phyloP scores from a whole-genome alignment of 2,329 filamentous ascomycete genomes.

The Trichophaea hybrida region DNA sequence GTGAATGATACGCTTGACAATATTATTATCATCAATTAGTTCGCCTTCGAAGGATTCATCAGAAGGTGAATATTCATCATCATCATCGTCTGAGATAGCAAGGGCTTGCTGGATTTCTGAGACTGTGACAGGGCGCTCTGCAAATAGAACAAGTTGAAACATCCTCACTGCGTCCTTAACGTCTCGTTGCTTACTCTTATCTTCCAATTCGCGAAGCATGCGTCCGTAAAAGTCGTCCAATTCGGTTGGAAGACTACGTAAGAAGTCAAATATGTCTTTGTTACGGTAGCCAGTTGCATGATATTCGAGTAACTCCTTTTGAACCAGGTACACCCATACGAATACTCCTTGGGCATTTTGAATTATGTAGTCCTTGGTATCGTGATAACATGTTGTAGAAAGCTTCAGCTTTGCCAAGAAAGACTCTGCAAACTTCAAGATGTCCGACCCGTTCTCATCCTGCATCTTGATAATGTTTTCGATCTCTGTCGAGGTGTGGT shows the following conservation, averaged over 20 bases:
- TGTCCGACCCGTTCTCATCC: background rate
- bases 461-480: background rate
- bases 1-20: no score
- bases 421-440: background rate
- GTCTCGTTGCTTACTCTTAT: background rate
- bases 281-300: background rate
- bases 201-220: background rate
- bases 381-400: background rate
- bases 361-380: background rate
- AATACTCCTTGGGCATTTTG: constrained; percentile 2
- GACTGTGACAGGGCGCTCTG: background rate
- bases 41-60: no score
- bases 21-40: no score
- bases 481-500: background rate
- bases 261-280: background rate
- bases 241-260: background rate
- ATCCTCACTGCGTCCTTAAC: background rate
- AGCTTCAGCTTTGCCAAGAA: background rate
- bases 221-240: background rate
- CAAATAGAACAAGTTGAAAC: background rate
- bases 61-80: no score
- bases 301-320: background rate
- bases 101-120: background rate
- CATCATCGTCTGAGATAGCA: background rate
- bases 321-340: background rate